Conservation (phyloP, 495 filamentous ascomycete genomes). For the Aspergillus cavernicola region DNA sequence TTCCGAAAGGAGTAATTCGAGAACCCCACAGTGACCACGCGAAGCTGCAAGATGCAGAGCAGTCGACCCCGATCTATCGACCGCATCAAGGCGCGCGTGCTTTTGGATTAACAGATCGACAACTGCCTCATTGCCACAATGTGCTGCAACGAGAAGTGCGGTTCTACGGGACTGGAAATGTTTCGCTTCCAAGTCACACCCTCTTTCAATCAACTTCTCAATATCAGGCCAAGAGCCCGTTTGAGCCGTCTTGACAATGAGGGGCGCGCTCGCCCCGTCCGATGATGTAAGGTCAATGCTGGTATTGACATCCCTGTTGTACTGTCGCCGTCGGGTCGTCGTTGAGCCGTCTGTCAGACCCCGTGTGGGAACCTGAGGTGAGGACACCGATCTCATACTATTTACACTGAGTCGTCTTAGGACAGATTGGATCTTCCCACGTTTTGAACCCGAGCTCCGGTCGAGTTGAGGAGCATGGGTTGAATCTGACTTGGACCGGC, state of each 20-base stretch:
- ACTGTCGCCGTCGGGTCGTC: conserved; percentile 9
- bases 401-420: conserved; percentile 25
- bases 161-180: conserved; percentile 36
- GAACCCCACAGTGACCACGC: conserved; percentile 35
- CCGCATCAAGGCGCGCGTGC: conserved; percentile 31
- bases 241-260: conserved; percentile 41
- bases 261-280: conserved; percentile 30
- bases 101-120: conserved; percentile 38
- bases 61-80: conserved; percentile 35
- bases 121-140: conserved; percentile 43
- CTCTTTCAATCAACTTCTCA: conserved; percentile 36
- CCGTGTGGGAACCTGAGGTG: conserved; percentile 2
- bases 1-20: conserved; percentile 35
- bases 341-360: conserved; percentile 9
- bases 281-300: conserved; percentile 41
- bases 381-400: conserved; percentile 13
- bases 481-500: conserved; percentile 28
- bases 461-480: conserved; percentile 9
- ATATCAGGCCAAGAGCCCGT: conserved; percentile 36
- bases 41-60: conserved; percentile 45
- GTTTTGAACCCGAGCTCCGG: conserved; percentile 18
- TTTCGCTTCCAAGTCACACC: conserved; percentile 35
- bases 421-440: conserved; percentile 21
- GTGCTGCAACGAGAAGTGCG: conserved; percentile 44
- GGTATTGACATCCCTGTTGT: conserved; percentile 24